Evolutionary conservation across 2,329 filamentous ascomycete species (phyloP), one percentile per base, ranked within the genome.

Genomic region (Colletotrichum spinosum): DNA sequence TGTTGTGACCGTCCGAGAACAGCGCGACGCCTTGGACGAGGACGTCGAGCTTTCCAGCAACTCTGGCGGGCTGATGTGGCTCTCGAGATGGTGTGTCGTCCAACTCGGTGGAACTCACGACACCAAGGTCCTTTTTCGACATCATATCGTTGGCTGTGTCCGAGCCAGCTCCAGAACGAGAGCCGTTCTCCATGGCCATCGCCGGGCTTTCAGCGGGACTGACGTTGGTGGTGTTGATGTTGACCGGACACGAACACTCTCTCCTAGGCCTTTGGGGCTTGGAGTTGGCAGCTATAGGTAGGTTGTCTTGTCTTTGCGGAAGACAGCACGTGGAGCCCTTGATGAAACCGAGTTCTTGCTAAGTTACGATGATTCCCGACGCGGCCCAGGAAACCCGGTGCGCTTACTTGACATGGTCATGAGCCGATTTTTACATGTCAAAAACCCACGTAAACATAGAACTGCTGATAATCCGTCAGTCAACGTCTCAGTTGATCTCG

Each of bases 21-120:
- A 15, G 15, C 15, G 15, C 15, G 15, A 73, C 67, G 2, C 75
- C 75, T 35, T 71, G 71, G 4, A 75, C 63, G n/a, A 75, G 52
- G 7, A 75, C 74, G 15, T 62, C 57, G 4, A 65, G 52, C 10
- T 65, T 65, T 11, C 57, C 41, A 2, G 62, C 51, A 0, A 41
- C 56, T 41, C 58, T 65, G 5, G 2, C 15, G 3, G 57, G 58
- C 1, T 41, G 1, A 1, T 8, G 3, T 4, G 49, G 35, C 8
- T 61, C 57, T 2, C 15, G 57, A 8, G 57, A 61, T 4, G 51
- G 56, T 0, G 17, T 12, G 11, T 48, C 52, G 6, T 61, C 57
- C 1, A 39, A n/a, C 2, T 61, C 33, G 2, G 35, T 41, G 9
- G 61, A 55, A 6, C 25, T 33, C 1, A 60, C 17, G 9, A 61